Percentiles rank a stretch among this genome's conserved stretches.
phyloP scores from a whole-genome alignment of 805 yeast genomes.

The Blastobotrys attinorum region DNA sequence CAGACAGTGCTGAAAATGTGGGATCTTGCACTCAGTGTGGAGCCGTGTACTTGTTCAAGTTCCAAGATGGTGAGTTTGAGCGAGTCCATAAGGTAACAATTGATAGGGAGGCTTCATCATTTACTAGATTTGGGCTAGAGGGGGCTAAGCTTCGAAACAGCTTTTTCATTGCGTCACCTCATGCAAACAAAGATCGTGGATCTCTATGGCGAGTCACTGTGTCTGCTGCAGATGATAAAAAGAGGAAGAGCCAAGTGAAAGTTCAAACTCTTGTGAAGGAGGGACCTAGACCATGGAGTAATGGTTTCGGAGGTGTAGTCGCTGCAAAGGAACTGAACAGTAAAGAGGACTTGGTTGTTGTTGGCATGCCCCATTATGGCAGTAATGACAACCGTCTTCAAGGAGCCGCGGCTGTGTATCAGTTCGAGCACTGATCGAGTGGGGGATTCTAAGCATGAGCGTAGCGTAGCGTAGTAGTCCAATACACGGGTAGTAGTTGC shows the following conservation, averaged over 20 bases:
- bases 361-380: conserved; percentile 25
- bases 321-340: conserved; percentile 11
- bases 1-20: conserved; percentile 27
- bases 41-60: conserved; percentile 31
- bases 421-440: too few relatives aligned
- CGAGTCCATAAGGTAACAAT: conserved; percentile 7
- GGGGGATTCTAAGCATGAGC: too few relatives aligned
- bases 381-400: conserved; percentile 4
- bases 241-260: too few relatives aligned
- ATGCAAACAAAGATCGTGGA: conserved; percentile 36
- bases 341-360: conserved; percentile 5
- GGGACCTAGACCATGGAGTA: conserved; percentile 20
- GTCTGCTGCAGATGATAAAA: too few relatives aligned
- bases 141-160: conserved; percentile 20
- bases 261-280: conserved; percentile 19
- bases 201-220: too few relatives aligned
- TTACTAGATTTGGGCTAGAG: conserved; percentile 30
- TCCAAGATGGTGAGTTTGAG: conserved; percentile 16
- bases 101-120: conserved; percentile 15
- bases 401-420: conserved; percentile 16
- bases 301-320: conserved; percentile 38
- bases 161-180: conserved; percentile 37
- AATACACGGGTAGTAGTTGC: too few relatives aligned
- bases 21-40: conserved; percentile 36
- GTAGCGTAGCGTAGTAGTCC: too few relatives aligned